Evolutionary conservation across 768 basidiomycete genomes (phyloP).

Genomic region (Chalciporus sphaerocephalus): DNA sequence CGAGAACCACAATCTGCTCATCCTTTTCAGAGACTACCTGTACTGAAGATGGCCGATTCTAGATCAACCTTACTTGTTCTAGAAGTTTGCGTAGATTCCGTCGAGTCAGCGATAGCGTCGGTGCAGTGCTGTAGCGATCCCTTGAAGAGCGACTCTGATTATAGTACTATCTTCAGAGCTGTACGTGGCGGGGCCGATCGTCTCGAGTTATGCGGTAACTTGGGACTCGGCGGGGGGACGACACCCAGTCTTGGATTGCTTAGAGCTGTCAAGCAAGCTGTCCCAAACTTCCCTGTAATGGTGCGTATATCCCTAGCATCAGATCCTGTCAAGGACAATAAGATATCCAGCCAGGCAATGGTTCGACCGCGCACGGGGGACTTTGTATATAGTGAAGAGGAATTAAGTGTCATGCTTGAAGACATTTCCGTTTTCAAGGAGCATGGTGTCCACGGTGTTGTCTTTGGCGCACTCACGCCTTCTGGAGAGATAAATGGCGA

Average conservation of each 20-base stretch:
- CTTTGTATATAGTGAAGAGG: constrained; percentile 65
- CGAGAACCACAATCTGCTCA: no score
- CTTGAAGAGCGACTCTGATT: constrained; percentile 4
- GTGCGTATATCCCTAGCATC: constrained; percentile 40
- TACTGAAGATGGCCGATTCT: background rate
- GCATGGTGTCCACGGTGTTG: constrained; percentile 57
- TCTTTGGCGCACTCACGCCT: constrained; percentile 56
- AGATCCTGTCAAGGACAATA: background rate
- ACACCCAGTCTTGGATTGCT: constrained; percentile 79
- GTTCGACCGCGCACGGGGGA: constrained; percentile 76
- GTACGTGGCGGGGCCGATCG: constrained; percentile 67
- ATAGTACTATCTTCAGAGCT: constrained; percentile 43
- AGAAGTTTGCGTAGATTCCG: constrained; percentile 76
- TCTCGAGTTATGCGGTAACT: constrained; percentile 71
- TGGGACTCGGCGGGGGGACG: constrained; percentile 72
- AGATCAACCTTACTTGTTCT: constrained; percentile 24
- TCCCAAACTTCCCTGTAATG: constrained; percentile 61
- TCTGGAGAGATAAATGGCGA: constrained; percentile 58
- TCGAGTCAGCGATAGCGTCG: constrained; percentile 64
- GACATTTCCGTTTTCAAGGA: constrained; percentile 63
- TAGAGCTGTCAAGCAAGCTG: constrained; percentile 47
- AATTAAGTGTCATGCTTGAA: constrained; percentile 69
- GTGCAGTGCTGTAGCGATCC: constrained; percentile 22
- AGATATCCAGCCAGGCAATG: constrained; percentile 53
- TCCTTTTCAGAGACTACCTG: background rate